Percentiles rank a stretch among this genome's conserved stretches.
These are phyloP conservation scores for Darksidea phi DNA, from an alignment of 495 filamentous ascomycete species.

Conservation along the genomic window DNA sequence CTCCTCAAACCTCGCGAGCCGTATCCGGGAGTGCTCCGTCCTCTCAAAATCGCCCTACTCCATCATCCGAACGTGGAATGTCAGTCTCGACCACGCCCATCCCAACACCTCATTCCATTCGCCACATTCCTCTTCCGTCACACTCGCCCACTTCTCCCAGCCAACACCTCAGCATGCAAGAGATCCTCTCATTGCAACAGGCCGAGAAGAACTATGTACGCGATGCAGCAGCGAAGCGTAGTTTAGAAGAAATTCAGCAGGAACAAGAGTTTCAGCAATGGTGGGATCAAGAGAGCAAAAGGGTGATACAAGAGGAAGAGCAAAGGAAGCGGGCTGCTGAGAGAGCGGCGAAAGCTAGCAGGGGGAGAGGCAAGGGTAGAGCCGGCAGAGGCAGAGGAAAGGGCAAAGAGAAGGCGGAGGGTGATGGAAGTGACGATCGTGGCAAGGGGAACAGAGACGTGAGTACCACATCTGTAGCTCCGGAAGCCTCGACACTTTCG, in stretches of 20 bases:
- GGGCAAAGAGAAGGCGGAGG: constrained; percentile 21
- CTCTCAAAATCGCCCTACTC: constrained; percentile 14
- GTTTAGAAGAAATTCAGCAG: constrained; percentile 86
- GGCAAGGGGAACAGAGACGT: constrained; percentile 21
- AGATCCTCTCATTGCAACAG: constrained; percentile 85
- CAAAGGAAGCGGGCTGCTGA: constrained; percentile 40
- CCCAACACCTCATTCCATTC: constrained; percentile 51
- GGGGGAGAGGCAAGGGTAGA: constrained; percentile 34
- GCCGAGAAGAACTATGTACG: constrained; percentile 77
- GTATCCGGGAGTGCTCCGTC: constrained; percentile 24
- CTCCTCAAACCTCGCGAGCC: constrained; percentile 17
- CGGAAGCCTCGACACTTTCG: constrained; percentile 9
- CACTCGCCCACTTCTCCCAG: constrained; percentile 50
- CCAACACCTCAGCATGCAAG: constrained; percentile 71
- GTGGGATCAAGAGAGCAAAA: constrained; percentile 90
- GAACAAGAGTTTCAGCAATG: constrained; percentile 97
- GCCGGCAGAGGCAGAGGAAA: constrained; percentile 33
- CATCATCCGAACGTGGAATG: constrained; percentile 33
- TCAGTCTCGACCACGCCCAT: constrained; percentile 26
- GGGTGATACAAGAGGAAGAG: constrained; percentile 66
- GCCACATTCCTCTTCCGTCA: constrained; percentile 46
- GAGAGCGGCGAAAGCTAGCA: constrained; percentile 25
- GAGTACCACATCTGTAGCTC: not conserved
- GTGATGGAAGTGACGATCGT: constrained; percentile 13
- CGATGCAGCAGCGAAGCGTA: constrained; percentile 82